Conservation (phyloP, 305 asterid species). For the Fraxinus sp. region DNA sequence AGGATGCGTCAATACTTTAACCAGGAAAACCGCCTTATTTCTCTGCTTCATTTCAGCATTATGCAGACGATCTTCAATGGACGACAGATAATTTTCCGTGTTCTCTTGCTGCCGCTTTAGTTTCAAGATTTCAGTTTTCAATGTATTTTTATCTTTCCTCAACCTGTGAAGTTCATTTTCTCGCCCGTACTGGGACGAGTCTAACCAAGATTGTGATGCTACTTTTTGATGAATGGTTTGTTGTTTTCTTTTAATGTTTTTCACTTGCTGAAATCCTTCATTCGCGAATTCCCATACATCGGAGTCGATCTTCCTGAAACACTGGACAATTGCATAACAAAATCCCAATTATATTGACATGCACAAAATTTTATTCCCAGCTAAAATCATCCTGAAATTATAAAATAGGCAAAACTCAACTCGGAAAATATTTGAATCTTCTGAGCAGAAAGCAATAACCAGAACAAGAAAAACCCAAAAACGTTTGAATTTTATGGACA, state of each 20-base stretch:
- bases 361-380: not conserved
- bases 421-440: not conserved
- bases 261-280: conserved; percentile 60
- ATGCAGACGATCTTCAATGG: conserved; percentile 32
- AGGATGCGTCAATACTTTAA: conserved; percentile 33
- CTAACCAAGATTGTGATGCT: conserved; percentile 28
- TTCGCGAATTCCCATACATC: conserved; percentile 82
- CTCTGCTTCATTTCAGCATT: conserved; percentile 28
- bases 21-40: conserved; percentile 28
- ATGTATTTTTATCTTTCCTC: conserved; percentile 35
- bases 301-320: conserved; percentile 69
- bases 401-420: not conserved
- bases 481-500: not conserved
- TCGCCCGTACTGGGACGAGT: conserved; percentile 15
- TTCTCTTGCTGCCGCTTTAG: conserved; percentile 56
- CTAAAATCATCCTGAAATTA: not conserved
- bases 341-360: not conserved
- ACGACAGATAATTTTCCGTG: conserved; percentile 34
- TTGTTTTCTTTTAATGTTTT: conserved; percentile 62
- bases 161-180: conserved; percentile 48
- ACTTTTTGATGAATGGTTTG: conserved; percentile 18
- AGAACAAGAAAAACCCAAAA: not conserved
- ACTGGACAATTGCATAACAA: conserved; percentile 30
- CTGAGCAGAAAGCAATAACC: not conserved
- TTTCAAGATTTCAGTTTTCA: conserved; percentile 42